phyloP scores from a whole-genome alignment of 345 rosid species.

The Excoecaria cochinchinensis region DNA sequence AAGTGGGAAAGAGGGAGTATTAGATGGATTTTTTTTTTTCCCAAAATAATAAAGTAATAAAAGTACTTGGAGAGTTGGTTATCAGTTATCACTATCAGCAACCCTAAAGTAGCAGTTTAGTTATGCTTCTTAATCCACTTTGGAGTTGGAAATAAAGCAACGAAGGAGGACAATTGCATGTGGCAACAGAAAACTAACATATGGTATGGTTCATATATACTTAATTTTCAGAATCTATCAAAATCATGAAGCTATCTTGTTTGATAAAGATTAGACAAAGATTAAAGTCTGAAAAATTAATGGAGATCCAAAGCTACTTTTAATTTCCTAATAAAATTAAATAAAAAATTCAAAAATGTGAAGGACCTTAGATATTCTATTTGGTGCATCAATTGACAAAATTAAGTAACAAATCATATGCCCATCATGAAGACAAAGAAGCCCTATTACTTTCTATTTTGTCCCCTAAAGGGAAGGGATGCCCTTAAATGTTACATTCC shows the following conservation, averaged over 20 bases:
- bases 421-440: neutral
- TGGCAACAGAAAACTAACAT: constrained; percentile 7
- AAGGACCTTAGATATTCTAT: neutral
- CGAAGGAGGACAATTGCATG: neutral
- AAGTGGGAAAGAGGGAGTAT: too few relatives aligned
- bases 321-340: neutral
- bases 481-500: neutral
- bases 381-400: neutral
- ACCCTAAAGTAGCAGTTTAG: neutral
- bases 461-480: neutral
- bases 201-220: neutral
- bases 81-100: too few relatives aligned
- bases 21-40: too few relatives aligned
- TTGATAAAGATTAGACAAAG: constrained; percentile 7
- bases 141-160: neutral
- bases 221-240: neutral
- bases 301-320: neutral
- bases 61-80: too few relatives aligned
- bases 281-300: neutral
- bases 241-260: constrained; percentile 5
- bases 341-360: neutral
- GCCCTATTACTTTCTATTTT: neutral
- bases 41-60: too few relatives aligned
- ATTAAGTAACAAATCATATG: neutral
- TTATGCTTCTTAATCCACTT: neutral